phyloP scores from a whole-genome alignment of 108 stramenopile species.

The Discostella stelligeroides region DNA sequence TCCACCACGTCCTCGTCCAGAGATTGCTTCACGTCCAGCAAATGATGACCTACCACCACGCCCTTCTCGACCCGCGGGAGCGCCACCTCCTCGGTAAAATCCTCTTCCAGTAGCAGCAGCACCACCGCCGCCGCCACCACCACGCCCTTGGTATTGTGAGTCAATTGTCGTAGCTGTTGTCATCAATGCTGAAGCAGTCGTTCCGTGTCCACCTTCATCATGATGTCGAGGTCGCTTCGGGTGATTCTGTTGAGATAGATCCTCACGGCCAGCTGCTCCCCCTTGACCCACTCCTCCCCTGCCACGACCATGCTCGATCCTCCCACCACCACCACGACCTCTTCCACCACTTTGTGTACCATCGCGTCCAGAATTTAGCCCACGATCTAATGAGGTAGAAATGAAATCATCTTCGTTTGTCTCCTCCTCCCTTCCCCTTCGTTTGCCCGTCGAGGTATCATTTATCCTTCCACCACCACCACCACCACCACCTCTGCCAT shows the following conservation, averaged over 20 bases:
- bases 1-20: conserved; percentile 34
- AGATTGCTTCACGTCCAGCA: conserved; percentile 7
- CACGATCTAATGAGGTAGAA: conserved; percentile 5
- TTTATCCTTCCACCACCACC: conserved; percentile 13
- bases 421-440: conserved; percentile 23
- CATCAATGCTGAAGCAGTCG: conserved; percentile 3
- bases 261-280: not conserved
- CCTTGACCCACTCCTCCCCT: conserved; percentile 28
- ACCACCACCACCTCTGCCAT: conserved; percentile 27
- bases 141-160: conserved; percentile 10
- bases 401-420: conserved; percentile 21
- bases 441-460: conserved; percentile 5
- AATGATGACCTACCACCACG: conserved; percentile 19
- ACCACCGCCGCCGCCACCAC: conserved; percentile 9
- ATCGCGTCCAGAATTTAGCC: conserved; percentile 8
- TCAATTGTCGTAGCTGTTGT: not conserved
- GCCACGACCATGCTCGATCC: conserved; percentile 19
- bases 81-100: conserved; percentile 24
- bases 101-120: conserved; percentile 12
- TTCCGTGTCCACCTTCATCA: conserved; percentile 2
- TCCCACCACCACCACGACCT: not conserved
- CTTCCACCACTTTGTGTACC: conserved; percentile 4
- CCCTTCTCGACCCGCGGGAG: conserved; percentile 15
- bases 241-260: not conserved
- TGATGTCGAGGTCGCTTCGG: conserved; percentile 27